Percentiles rank a stretch among this genome's conserved stretches.
Conservation (phyloP, 2,329 filamentous ascomycete genomes). For the Phyllosticta capitalensis region DNA sequence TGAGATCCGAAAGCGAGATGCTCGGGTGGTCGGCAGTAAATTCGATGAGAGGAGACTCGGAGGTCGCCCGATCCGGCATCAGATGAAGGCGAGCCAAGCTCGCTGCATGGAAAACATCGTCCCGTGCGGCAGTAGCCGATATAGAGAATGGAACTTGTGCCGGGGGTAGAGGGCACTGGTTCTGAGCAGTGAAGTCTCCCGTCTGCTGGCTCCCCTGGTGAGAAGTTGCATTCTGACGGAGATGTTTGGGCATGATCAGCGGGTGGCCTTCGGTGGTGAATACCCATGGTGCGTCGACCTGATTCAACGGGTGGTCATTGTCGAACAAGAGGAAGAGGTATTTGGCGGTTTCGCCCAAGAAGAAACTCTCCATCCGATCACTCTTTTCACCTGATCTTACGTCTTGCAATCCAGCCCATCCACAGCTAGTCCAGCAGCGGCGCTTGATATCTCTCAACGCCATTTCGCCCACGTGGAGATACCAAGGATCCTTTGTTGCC, state of each 20-base stretch:
- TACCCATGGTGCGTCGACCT: constrained; percentile 75
- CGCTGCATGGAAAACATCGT: constrained; percentile 81
- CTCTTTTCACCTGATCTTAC: constrained; percentile 64
- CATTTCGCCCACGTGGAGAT: constrained; percentile 94
- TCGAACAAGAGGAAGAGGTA: constrained; percentile 92
- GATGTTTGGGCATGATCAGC: constrained; percentile 60
- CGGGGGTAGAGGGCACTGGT: constrained; percentile 54
- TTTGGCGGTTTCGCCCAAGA: constrained; percentile 90
- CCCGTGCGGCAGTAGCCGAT: constrained; percentile 68
- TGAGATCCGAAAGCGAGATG: constrained; percentile 44
- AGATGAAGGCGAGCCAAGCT: constrained; percentile 73
- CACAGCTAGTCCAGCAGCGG: constrained; percentile 82
- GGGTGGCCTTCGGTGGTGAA: constrained; percentile 97
- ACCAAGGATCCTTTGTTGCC: constrained; percentile 91
- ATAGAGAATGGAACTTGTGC: constrained; percentile 55
- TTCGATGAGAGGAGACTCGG: constrained; percentile 48
- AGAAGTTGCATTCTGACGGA: constrained; percentile 16
- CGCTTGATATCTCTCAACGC: constrained; percentile 77
- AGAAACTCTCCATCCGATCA: constrained; percentile 98
- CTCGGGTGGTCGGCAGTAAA: constrained; percentile 47
- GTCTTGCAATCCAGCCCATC: constrained; percentile 73
- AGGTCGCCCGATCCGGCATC: constrained; percentile 50
- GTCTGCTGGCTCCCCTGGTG: neutral
- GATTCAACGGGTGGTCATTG: constrained; percentile 75
- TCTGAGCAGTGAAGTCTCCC: neutral